These are phyloP conservation scores for Protomyces arabidopsidicola DNA, from an alignment of 1,139 yeast species.

Conservation along the genomic window DNA sequence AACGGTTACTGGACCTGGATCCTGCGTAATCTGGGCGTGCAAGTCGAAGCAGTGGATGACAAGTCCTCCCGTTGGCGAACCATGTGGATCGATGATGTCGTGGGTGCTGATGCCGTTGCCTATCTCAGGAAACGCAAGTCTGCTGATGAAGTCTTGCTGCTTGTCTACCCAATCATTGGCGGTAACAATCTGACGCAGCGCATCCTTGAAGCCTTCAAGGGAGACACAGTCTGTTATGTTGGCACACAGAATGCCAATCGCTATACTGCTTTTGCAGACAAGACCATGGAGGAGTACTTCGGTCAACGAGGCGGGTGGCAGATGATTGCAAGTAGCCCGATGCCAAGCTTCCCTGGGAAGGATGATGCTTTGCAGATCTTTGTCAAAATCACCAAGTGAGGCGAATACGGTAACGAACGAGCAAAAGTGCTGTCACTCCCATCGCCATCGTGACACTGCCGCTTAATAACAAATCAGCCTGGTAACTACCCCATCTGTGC, in stretches of 20 bases:
- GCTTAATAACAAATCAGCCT: background rate
- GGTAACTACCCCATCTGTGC: background rate
- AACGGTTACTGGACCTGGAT: constrained; percentile 22
- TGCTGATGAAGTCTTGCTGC: constrained; percentile 8
- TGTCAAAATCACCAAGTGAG: background rate
- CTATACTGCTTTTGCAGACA: constrained; percentile 16
- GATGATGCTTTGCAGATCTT: constrained; percentile 19
- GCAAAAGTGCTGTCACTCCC: background rate
- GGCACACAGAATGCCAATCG: constrained; percentile 24
- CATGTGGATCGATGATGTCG: constrained; percentile 3
- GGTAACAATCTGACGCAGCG: background rate
- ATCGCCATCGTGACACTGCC: background rate
- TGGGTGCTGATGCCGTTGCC: constrained; percentile 7
- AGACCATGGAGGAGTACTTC: constrained; percentile 11
- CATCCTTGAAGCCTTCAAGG: constrained; percentile 1
- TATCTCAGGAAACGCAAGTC: constrained; percentile 7
- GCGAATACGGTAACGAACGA: background rate
- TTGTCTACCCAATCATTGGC: constrained; percentile 21
- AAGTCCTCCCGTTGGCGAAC: constrained; percentile 9
- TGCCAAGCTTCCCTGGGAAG: constrained; percentile 22
- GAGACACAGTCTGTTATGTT: constrained; percentile 14
- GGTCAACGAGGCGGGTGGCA: constrained; percentile 1
- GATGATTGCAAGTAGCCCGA: background rate
- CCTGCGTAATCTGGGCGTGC: constrained; percentile 1
- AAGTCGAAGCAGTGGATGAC: constrained; percentile 9